Evolutionary conservation across 1,284 basidiomycete genomes (phyloP).

Genomic region (Ceratobasidium sp.): DNA sequence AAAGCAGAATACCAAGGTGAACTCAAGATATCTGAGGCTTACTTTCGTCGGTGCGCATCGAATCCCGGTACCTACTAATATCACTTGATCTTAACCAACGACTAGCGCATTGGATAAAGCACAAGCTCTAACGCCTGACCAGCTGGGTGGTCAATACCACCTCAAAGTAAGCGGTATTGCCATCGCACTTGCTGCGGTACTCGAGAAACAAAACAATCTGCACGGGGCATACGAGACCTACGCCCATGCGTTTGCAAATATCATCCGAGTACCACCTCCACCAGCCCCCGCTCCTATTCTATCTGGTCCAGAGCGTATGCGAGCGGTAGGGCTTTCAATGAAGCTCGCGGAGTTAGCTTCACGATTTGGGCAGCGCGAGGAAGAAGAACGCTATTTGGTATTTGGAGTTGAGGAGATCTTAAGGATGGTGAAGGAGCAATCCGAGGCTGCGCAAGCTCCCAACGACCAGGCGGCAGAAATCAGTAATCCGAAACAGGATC

Average conservation of each 20-base stretch:
- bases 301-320: slow-evolving; percentile 65
- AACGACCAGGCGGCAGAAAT: slow-evolving; percentile 25
- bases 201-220: slow-evolving; percentile 65
- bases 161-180: slow-evolving; percentile 80
- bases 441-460: slow-evolving; percentile 49
- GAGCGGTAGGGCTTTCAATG: slow-evolving; percentile 73
- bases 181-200: slow-evolving; percentile 70
- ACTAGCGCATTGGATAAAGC: slow-evolving; percentile 74
- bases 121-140: slow-evolving; percentile 63
- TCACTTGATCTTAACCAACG: background rate
- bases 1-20: slow-evolving; percentile 74
- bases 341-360: slow-evolving; percentile 74
- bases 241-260: slow-evolving; percentile 59
- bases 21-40: slow-evolving; percentile 66
- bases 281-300: slow-evolving; percentile 50
- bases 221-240: slow-evolving; percentile 69
- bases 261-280: slow-evolving; percentile 55
- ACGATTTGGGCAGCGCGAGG: slow-evolving; percentile 59
- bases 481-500: slow-evolving; percentile 47
- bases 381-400: slow-evolving; percentile 71
- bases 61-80: background rate
- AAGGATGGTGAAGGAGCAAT: slow-evolving; percentile 53
- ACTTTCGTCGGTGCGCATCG: slow-evolving; percentile 66
- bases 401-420: slow-evolving; percentile 75
- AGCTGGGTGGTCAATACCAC: slow-evolving; percentile 67